phyloP scores from a whole-genome alignment of 208 protist species.

The Leishmania tarentolae region DNA sequence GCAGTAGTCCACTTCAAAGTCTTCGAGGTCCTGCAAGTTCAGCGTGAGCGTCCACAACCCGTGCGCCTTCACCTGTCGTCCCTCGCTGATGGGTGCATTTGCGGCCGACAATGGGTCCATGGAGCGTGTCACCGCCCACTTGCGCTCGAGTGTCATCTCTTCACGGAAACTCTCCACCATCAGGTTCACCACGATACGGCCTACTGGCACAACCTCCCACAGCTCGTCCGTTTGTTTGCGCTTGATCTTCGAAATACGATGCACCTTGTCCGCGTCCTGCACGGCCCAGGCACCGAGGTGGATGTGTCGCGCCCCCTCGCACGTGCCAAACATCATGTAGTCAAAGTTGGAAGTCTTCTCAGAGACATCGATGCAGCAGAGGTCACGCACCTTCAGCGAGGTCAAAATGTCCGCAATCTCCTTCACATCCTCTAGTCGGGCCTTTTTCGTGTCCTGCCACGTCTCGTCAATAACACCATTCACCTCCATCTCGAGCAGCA shows the following conservation, averaged over 20 bases:
- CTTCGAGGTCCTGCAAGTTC: constrained; percentile 90
- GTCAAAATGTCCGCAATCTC: constrained; percentile 69
- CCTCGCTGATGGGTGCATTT: constrained; percentile 87
- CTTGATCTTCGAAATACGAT: constrained; percentile 76
- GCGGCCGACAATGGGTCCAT: constrained; percentile 84
- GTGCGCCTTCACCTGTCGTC: constrained; percentile 71
- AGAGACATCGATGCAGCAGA: constrained; percentile 85
- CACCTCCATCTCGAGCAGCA: constrained; percentile 89
- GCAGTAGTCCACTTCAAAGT: constrained; percentile 93
- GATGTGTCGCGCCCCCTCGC: constrained; percentile 86
- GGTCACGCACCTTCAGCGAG: constrained; percentile 79
- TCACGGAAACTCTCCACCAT: constrained; percentile 83
- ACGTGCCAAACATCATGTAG: constrained; percentile 90
- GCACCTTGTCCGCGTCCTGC: constrained; percentile 79
- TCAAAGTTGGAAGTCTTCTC: constrained; percentile 88
- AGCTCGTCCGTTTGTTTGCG: constrained; percentile 78
- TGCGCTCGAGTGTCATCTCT: constrained; percentile 83
- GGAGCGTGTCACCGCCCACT: constrained; percentile 82
- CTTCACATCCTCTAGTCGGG: constrained; percentile 82
- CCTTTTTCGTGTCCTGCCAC: constrained; percentile 79
- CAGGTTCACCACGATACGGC: constrained; percentile 87
- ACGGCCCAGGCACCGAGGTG: constrained; percentile 89
- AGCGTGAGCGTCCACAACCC: constrained; percentile 90
- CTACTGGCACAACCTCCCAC: constrained; percentile 89
- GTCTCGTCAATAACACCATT: constrained; percentile 86